Evolutionary conservation across 345 rosid species (phyloP).

Genomic region (Eucalyptus cladocalyx): DNA sequence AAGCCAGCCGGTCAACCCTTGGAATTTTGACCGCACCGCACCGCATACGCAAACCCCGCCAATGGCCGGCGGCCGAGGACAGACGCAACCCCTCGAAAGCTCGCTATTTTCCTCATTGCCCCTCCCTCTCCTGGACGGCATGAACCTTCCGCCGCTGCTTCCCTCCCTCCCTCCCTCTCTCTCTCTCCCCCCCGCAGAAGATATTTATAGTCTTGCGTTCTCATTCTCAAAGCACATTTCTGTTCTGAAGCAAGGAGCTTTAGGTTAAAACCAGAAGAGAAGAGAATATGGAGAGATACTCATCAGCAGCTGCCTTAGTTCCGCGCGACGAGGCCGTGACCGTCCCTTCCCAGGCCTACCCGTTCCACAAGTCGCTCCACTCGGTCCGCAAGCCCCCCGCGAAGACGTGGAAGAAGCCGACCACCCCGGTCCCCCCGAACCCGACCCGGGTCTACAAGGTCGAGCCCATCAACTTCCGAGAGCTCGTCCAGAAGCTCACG

Average conservation of each 20-base stretch:
- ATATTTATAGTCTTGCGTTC: neutral
- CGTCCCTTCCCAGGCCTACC: neutral
- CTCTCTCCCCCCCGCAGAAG: neutral
- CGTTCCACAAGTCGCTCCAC: slow-evolving; percentile 34
- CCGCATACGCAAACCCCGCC: neutral
- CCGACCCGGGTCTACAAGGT: slow-evolving; percentile 71
- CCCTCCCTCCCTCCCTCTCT: neutral
- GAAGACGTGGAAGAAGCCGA: slow-evolving; percentile 56
- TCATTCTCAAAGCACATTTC: neutral
- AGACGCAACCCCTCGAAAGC: neutral
- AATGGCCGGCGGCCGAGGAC: neutral
- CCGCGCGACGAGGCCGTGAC: neutral
- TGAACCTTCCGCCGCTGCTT: neutral
- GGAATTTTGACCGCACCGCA: neutral
- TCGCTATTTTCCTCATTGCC: neutral
- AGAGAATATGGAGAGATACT: neutral
- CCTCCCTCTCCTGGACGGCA: neutral
- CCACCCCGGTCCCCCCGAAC: slow-evolving; percentile 51
- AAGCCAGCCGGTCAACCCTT: neutral
- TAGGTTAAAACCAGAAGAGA: neutral
- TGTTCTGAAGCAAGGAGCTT: neutral
- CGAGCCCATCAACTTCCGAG: slow-evolving; percentile 62
- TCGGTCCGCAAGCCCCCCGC: slow-evolving; percentile 32
- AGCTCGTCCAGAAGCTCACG: slow-evolving; percentile 81
- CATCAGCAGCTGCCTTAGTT: neutral